Conservation (phyloP, 2,329 filamentous ascomycete species). For the Fusarium nurragi region DNA sequence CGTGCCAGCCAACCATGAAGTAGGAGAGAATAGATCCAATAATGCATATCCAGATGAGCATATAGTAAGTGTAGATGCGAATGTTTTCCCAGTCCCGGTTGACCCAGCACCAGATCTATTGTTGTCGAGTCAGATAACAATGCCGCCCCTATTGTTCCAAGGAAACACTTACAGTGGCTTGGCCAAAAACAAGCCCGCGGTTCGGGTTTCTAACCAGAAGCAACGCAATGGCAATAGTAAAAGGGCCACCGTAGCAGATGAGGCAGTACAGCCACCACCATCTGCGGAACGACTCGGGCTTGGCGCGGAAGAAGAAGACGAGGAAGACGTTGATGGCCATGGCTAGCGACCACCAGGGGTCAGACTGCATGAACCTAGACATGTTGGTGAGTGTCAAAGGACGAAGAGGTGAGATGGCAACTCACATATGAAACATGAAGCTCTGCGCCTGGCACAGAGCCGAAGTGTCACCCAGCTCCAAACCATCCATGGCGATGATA, state of each 20-base stretch:
- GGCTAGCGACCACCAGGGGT: slow-evolving; percentile 80
- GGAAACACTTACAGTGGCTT: slow-evolving; percentile 61
- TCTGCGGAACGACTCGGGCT: slow-evolving; percentile 73
- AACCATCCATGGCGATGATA: slow-evolving; percentile 74
- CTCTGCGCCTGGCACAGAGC: slow-evolving; percentile 70
- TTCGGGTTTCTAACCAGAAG: slow-evolving; percentile 61
- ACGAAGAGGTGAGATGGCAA: not conserved
- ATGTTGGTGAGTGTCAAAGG: slow-evolving; percentile 53
- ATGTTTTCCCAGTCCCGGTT: slow-evolving; percentile 62
- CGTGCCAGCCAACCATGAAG: slow-evolving; percentile 65
- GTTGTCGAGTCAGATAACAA: slow-evolving; percentile 6
- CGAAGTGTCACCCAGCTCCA: slow-evolving; percentile 62
- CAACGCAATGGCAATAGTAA: slow-evolving; percentile 72
- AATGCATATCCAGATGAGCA: slow-evolving; percentile 70
- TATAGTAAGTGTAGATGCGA: slow-evolving; percentile 69
- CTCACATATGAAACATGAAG: slow-evolving; percentile 74
- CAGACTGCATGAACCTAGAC: slow-evolving; percentile 77
- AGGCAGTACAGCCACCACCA: slow-evolving; percentile 77
- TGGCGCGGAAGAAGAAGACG: slow-evolving; percentile 69
- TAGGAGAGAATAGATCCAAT: slow-evolving; percentile 65
- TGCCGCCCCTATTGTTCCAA: not conserved
- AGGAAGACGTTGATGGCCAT: slow-evolving; percentile 87
- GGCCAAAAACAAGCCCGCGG: slow-evolving; percentile 60
- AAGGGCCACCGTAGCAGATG: slow-evolving; percentile 76
- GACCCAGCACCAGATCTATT: slow-evolving; percentile 71